Evolutionary conservation across 305 asterid genomes (phyloP), one percentile per base, ranked within the genome.

Genomic region (Fraxinus floribunda): DNA sequence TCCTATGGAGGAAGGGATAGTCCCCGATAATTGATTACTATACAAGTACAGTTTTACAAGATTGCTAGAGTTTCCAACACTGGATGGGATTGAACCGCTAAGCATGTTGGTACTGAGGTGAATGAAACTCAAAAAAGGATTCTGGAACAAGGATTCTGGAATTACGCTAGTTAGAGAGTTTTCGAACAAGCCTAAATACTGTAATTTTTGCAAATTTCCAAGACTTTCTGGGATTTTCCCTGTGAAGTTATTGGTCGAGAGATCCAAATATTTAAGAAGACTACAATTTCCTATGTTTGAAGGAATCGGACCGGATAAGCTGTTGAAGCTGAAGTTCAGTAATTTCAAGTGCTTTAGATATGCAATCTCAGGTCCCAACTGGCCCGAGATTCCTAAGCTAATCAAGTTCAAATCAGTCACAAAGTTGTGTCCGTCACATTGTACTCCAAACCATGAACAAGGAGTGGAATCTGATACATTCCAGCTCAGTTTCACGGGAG

Each of bases 361-460:
- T 6, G 89, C 83, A 35, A 95, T 89, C 87, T 93, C 96, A 5
- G 96, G 91, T 22, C 96, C 96, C 22, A 95, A 26, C 32, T 80
- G 87, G 70, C 99, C 99, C 1, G 97, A 89, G 82, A 95, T 88
- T 38, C 79, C 95, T 52, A 81, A 82, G 76, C 82, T 74, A 20
- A 93, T 87, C 41, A 95, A 87, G 87, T 89, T 86, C 83, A 95
- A 77, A 62, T 79, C 86, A 76, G 78, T 79, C 77, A 95, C 91
- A 49, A 73, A 24, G 74, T 60, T 77, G n/a, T 83, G 46, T 55
- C 22, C 75, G 85, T 85, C 87, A 82, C 99, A 95, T 15, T 83
- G 86, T 1, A 95, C 93, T 7, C 99, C 97, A 57, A 80, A 16
- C 99, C 99, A 95, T 0, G 94, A 92, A 85, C 99, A 95, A 64